Evolutionary conservation across 2,329 filamentous ascomycete genomes (phyloP).

Genomic region (Diplodia scrobiculata): DNA sequence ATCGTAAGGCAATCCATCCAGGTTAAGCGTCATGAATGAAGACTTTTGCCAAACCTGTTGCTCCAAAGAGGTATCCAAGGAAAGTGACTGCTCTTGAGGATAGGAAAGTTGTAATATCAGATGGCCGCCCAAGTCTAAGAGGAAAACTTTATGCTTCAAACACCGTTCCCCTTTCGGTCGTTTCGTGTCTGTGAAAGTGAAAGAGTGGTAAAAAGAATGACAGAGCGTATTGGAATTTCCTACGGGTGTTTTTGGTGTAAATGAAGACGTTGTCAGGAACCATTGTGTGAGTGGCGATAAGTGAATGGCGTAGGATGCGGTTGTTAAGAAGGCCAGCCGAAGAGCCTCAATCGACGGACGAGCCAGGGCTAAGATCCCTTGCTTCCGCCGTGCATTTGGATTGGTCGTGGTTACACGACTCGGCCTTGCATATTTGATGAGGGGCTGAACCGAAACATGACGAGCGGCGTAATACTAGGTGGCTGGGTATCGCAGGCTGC

Average conservation of each 20-base stretch:
- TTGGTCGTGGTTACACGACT: too few species aligned
- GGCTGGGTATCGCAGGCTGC: too few species aligned
- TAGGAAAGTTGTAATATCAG: background rate
- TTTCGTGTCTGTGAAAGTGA: background rate
- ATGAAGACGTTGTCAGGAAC: constrained; percentile 3
- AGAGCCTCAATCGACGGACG: too few species aligned
- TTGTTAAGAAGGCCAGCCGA: too few species aligned
- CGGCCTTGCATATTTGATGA: too few species aligned
- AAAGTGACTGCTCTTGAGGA: background rate
- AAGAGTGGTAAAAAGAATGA: background rate
- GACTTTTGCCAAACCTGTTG: background rate
- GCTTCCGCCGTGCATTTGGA: too few species aligned
- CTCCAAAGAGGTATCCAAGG: background rate
- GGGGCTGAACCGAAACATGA: too few species aligned
- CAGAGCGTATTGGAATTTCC: background rate
- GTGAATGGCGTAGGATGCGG: too few species aligned
- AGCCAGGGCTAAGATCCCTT: too few species aligned
- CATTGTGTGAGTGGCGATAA: background rate
- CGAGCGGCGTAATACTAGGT: too few species aligned
- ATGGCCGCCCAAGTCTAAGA: background rate
- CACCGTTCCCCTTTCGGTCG: background rate
- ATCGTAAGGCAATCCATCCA: constrained; percentile 63
- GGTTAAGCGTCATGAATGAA: constrained; percentile 35
- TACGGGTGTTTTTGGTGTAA: constrained; percentile 18
- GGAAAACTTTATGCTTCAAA: background rate